Percentiles rank a stretch among this genome's conserved stretches.
Evolutionary conservation across 2,329 filamentous ascomycete species (phyloP).

Genomic region (Alternaria rosae): DNA sequence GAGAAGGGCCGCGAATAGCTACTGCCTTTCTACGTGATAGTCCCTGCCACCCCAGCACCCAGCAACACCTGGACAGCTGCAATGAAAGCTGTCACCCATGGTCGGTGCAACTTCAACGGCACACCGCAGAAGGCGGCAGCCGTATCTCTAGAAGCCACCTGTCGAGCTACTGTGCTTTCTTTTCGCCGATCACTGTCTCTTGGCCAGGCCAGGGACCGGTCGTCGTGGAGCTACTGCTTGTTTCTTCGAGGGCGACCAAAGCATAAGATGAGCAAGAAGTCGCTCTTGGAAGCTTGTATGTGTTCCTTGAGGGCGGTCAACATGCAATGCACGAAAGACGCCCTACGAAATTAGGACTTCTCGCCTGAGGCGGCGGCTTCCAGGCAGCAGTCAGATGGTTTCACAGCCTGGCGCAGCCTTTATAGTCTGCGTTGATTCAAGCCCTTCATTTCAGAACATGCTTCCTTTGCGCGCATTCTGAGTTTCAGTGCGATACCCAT

Average conservation of each 20-base stretch:
- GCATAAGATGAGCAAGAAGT: not conserved
- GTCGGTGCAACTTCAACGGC: not conserved
- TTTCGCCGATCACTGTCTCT: not conserved
- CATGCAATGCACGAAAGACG: not conserved
- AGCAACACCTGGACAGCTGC: not conserved
- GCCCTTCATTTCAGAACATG: not conserved
- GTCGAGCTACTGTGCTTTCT: not conserved
- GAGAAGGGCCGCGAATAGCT: slow-evolving; percentile 5
- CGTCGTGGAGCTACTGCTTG: not conserved
- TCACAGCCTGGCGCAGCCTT: not conserved
- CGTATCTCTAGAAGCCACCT: not conserved
- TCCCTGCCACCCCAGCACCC: slow-evolving; percentile 12
- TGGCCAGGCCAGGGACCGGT: not conserved
- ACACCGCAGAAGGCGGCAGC: too few relatives aligned
- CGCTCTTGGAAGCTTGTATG: too few relatives aligned
- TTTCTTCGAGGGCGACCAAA: not conserved
- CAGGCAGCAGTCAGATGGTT: slow-evolving; percentile 10
- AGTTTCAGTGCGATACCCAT: not conserved
- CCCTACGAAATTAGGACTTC: not conserved
- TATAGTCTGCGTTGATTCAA: not conserved
- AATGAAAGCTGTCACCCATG: slow-evolving; percentile 6
- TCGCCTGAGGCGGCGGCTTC: not conserved
- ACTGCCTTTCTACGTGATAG: slow-evolving; percentile 18
- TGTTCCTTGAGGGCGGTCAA: not conserved
- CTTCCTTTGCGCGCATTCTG: not conserved